phyloP scores from a whole-genome alignment of 345 rosid species.

The Clausena lansium region DNA sequence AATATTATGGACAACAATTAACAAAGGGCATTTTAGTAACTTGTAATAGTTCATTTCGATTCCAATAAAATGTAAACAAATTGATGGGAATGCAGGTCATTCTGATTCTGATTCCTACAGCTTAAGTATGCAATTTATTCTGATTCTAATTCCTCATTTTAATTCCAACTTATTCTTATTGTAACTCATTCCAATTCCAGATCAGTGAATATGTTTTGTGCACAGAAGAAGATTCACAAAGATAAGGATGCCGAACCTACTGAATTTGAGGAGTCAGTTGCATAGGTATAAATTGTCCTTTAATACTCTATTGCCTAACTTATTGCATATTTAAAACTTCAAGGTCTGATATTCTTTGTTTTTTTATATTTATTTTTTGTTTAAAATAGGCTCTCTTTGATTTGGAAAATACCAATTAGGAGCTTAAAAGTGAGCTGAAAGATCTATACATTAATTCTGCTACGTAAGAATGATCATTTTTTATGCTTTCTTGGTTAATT shows the following conservation, averaged over 20 bases:
- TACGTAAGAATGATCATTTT: slow-evolving; percentile 35
- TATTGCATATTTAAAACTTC: background rate
- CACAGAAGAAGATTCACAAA: slow-evolving; percentile 73
- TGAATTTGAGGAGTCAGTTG: slow-evolving; percentile 84
- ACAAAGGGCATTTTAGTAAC: no score
- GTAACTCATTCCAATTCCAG: no score
- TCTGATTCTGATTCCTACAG: no score
- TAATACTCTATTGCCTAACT: background rate
- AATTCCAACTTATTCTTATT: no score
- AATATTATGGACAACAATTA: no score
- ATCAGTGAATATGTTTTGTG: slow-evolving; percentile 58
- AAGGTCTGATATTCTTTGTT: background rate
- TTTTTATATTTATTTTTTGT: background rate
- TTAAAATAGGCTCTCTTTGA: slow-evolving; percentile 65
- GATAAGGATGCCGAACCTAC: slow-evolving; percentile 76
- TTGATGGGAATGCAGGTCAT: no score
- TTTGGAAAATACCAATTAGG: slow-evolving; percentile 75
- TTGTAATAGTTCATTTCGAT: no score
- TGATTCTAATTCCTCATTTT: no score
- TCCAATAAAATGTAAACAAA: no score
- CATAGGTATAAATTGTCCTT: slow-evolving; percentile 47
- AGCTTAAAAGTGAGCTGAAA: slow-evolving; percentile 81
- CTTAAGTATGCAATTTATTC: no score
- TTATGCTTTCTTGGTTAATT: background rate
- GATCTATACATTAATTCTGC: slow-evolving; percentile 82